These are phyloP conservation scores for Fusarium sp. DNA, from an alignment of 2,329 filamentous ascomycete species.

Conservation along the genomic window DNA sequence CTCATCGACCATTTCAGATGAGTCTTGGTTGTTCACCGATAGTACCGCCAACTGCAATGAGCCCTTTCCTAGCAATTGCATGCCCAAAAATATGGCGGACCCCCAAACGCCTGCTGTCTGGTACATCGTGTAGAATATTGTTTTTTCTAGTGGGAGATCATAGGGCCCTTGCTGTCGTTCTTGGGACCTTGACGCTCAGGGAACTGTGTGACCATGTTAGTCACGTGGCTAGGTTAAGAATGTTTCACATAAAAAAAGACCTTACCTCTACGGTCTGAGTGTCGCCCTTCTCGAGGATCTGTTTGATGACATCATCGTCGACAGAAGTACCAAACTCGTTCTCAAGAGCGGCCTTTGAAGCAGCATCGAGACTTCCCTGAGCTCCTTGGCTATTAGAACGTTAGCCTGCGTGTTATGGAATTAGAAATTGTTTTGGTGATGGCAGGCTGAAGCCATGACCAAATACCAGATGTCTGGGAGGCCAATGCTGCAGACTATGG, in stretches of 20 bases:
- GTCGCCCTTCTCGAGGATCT: slow-evolving; percentile 81
- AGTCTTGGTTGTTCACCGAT: slow-evolving; percentile 9
- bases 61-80: background rate
- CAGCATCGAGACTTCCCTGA: slow-evolving; percentile 80
- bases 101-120: slow-evolving; percentile 13
- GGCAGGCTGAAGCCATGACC: background rate
- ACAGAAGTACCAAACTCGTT: slow-evolving; percentile 86
- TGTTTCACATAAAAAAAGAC: background rate
- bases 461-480: background rate
- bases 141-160: slow-evolving; percentile 53
- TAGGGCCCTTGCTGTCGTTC: slow-evolving; percentile 61
- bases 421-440: background rate
- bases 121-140: background rate
- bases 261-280: slow-evolving; percentile 69
- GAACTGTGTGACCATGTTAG: slow-evolving; percentile 52
- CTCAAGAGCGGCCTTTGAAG: slow-evolving; percentile 78
- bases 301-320: slow-evolving; percentile 82
- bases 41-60: background rate
- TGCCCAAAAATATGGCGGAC: background rate
- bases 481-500: background rate
- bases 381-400: slow-evolving; percentile 74
- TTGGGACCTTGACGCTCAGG: slow-evolving; percentile 61
- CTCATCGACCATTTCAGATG: slow-evolving; percentile 23
- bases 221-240: background rate
- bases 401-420: slow-evolving; percentile 17